Evolutionary conservation across 192 early-diverging fungal species (phyloP).

Genomic region (Borealophlyctis nickersoniae): DNA sequence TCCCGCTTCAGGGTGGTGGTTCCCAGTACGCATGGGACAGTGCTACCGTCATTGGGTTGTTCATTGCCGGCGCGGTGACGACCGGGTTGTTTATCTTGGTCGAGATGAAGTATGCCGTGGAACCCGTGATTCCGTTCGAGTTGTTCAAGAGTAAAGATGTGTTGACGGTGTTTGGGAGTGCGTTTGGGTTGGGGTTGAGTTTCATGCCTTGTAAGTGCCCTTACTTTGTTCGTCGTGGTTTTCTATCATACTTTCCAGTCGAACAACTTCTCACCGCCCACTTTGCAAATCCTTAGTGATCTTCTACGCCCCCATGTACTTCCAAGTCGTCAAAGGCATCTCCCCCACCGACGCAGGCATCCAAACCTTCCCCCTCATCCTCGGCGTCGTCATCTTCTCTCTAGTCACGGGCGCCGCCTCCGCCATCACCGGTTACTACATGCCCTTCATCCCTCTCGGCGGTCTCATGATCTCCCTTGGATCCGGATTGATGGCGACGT

Average conservation of each 20-base stretch:
- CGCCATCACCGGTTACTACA: conserved; percentile 53
- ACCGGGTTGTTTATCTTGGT: conserved; percentile 49
- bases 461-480: conserved; percentile 44
- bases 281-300: conserved; percentile 2
- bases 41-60: conserved; percentile 54
- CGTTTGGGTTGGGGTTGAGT: conserved; percentile 33
- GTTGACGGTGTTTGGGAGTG: conserved; percentile 16
- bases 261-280: neutral
- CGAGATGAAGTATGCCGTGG: conserved; percentile 58
- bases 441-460: conserved; percentile 57
- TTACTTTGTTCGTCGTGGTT: conserved; percentile 39
- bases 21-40: conserved; percentile 58
- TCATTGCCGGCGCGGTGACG: conserved; percentile 55
- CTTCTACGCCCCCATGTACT: conserved; percentile 51
- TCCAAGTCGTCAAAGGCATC: conserved; percentile 74
- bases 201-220: conserved; percentile 47
- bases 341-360: conserved; percentile 69
- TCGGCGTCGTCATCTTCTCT: conserved; percentile 49
- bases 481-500: conserved; percentile 55
- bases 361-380: conserved; percentile 66
- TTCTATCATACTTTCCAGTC: conserved; percentile 15
- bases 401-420: conserved; percentile 61
- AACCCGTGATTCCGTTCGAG: conserved; percentile 64
- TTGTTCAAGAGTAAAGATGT: conserved; percentile 50
- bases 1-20: conserved; percentile 69